phyloP scores from a whole-genome alignment of 176 grass and related monocot species.

The Carex scoparia region DNA sequence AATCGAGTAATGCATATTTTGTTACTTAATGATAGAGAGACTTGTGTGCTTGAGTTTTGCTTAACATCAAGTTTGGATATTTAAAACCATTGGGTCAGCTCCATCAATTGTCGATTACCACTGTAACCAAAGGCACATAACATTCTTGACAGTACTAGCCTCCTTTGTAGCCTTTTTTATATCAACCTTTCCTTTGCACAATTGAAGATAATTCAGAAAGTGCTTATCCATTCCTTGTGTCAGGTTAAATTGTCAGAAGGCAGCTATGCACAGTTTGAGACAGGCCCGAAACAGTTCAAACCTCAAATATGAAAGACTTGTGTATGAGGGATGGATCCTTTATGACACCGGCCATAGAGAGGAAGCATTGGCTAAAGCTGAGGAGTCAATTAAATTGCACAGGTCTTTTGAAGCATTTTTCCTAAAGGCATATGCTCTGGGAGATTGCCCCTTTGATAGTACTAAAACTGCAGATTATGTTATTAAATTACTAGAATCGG shows the following conservation, averaged over 20 bases:
- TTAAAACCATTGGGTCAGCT: neutral
- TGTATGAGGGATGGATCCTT: slow-evolving; percentile 95
- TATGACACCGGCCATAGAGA: slow-evolving; percentile 85
- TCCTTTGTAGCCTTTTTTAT: neutral
- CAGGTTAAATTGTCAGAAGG: slow-evolving; percentile 91
- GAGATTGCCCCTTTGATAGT: slow-evolving; percentile 63
- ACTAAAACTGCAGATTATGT: slow-evolving; percentile 51
- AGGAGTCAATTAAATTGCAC: slow-evolving; percentile 66
- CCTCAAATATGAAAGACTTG: slow-evolving; percentile 69
- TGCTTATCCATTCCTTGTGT: neutral
- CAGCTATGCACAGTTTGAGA: slow-evolving; percentile 74
- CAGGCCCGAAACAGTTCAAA: slow-evolving; percentile 60
- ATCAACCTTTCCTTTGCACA: neutral
- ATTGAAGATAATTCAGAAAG: neutral
- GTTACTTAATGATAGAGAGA: neutral
- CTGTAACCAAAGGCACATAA: neutral
- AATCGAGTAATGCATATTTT: neutral
- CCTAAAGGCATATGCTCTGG: slow-evolving; percentile 82
- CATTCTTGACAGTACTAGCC: neutral
- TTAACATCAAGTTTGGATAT: neutral
- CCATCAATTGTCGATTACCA: neutral
- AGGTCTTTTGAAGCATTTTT: slow-evolving; percentile 97
- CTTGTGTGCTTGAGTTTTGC: neutral
- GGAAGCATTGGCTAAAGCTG: slow-evolving; percentile 77
- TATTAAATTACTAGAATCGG: slow-evolving; percentile 74